Conservation (phyloP, 805 yeast species). For the Barnettozyma populi region DNA sequence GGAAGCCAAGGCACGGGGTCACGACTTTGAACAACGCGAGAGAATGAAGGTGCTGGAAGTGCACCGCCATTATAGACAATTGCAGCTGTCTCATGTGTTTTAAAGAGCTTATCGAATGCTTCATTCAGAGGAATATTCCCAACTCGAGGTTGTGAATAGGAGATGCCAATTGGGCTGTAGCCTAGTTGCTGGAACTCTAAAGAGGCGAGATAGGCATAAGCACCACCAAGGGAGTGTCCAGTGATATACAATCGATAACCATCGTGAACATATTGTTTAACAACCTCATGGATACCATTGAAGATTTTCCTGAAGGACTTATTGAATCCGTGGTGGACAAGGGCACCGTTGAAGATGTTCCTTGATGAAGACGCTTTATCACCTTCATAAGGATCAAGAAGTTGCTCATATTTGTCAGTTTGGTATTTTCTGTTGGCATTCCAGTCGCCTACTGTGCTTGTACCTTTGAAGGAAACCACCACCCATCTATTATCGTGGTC, state of each 20-base stretch:
- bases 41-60: slow-evolving; percentile 27
- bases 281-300: slow-evolving; percentile 30
- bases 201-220: slow-evolving; percentile 58
- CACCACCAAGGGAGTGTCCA: slow-evolving; percentile 80
- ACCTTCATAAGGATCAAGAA: background rate
- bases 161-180: slow-evolving; percentile 45
- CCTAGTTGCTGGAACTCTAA: slow-evolving; percentile 55
- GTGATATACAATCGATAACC: slow-evolving; percentile 47
- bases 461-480: slow-evolving; percentile 5
- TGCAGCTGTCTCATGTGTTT: slow-evolving; percentile 30
- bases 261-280: slow-evolving; percentile 31
- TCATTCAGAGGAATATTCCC: slow-evolving; percentile 47
- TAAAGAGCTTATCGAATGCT: slow-evolving; percentile 48
- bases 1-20: slow-evolving; percentile 61
- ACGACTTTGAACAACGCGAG: slow-evolving; percentile 50
- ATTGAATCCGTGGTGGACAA: slow-evolving; percentile 60
- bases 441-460: slow-evolving; percentile 5
- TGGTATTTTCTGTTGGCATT: slow-evolving; percentile 4
- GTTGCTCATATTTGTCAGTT: background rate
- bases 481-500: slow-evolving; percentile 1
- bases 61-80: slow-evolving; percentile 28
- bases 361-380: background rate
- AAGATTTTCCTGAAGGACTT: slow-evolving; percentile 39
- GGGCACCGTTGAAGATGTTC: background rate
- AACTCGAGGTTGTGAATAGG: slow-evolving; percentile 61